A percentile compares a stretch with the other conserved stretches of the same genome.
phyloP scores from a whole-genome alignment of 2,329 filamentous ascomycete genomes.

The Colletotrichum sojae region DNA sequence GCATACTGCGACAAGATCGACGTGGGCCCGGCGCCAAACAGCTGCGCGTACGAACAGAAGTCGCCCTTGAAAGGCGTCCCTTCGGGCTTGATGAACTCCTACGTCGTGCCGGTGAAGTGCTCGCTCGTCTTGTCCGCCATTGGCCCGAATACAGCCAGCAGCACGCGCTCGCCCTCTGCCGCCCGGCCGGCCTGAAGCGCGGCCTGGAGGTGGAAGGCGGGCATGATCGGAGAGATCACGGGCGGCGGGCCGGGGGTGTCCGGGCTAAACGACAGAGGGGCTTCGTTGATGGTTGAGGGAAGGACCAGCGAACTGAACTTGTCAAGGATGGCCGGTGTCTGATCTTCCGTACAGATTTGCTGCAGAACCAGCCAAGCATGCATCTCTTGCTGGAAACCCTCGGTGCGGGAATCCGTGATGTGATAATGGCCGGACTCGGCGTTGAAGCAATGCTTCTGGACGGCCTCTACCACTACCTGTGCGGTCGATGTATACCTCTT shows the following conservation, averaged over 20 bases:
- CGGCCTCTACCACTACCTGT: background rate
- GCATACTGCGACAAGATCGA: constrained; percentile 19
- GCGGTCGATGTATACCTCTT: background rate
- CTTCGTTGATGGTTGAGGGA: constrained; percentile 8
- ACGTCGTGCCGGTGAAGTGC: constrained; percentile 18
- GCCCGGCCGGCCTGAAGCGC: constrained; percentile 5
- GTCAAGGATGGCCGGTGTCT: constrained; percentile 2
- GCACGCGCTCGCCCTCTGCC: constrained; percentile 8
- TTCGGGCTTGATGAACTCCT: constrained; percentile 8
- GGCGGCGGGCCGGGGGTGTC: constrained; percentile 13
- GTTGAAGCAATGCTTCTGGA: constrained; percentile 13
- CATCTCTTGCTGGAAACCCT: constrained; percentile 20
- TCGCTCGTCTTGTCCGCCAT: constrained; percentile 14
- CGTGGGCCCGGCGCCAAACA: constrained; percentile 5
- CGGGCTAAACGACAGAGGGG: constrained; percentile 17
- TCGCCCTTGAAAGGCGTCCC: constrained; percentile 20
- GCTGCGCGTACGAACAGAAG: constrained; percentile 15
- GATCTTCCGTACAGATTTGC: background rate
- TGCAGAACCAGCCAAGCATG: constrained; percentile 18
- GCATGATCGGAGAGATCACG: constrained; percentile 13
- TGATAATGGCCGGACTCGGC: constrained; percentile 6
- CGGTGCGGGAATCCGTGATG: constrained; percentile 13
- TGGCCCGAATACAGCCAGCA: constrained; percentile 1
- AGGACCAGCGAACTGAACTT: background rate
- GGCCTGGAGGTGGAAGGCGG: constrained; percentile 10